Base-by-base conservation (phyloP, 768 basidiomycete genomes). In the Myochromella boudieri region DNA sequence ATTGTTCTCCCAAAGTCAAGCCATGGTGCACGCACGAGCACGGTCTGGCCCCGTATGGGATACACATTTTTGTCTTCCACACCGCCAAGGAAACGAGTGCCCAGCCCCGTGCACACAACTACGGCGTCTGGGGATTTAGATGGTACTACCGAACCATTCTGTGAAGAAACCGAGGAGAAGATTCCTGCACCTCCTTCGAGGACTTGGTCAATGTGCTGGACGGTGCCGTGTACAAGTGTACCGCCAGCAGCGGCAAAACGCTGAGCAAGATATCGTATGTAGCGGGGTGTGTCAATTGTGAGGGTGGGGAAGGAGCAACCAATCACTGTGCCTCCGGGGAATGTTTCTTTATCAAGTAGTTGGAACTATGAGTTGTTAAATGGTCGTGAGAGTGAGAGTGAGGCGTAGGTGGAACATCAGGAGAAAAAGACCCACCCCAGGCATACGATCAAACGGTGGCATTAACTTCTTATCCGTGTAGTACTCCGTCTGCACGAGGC, bases 11-110 rank as follows among this genome's bases (percentile, higher is more conserved):
- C 83, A 57, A 73, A 78, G 24, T 80, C 74, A 36, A 90, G 69
- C 67, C 77, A 75, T 0, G 88, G 85, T 2, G 89, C 87, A 29
- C 78, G 65, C 17, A 95, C 72, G 14, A 93, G 62, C 7, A 94
- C 82, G 0, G 89, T 85, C 67, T 95, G 94, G 6, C 93, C 93
- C 34, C 91, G 75, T 52, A 93, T 77, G 1, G 93, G 91, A 60
- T 80, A 82, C 18, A 93, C 68, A 18, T 68, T 70, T 47, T 74
- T 72, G 62, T 97, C 94, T 58, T 93, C 84, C 2, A 95, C 81
- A 4, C 92, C 93, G 10, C 87, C 79, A 33, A 95, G 72, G 25
- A 80, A 82, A 40, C 80, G 74, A 7, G 91, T 82, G 3, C 86
- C 87, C 17, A 94, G 63, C 0, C 91, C 91, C 0, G 80, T 74